Conservation (phyloP, 208 protist species). For the Wallacemonas sp. region DNA sequence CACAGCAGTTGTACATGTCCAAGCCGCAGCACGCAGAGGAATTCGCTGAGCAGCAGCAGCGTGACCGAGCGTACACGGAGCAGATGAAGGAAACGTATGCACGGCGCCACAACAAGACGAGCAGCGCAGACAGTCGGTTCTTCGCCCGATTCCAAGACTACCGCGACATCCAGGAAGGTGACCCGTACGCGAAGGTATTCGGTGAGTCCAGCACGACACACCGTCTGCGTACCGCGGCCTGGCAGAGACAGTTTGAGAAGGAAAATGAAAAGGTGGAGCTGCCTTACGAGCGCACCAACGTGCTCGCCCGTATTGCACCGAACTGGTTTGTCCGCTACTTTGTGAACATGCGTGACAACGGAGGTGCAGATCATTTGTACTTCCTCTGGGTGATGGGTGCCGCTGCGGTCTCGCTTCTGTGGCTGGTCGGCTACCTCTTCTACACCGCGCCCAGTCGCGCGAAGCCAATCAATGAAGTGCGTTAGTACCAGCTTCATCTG, state of each 20-base stretch:
- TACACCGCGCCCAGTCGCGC: slow-evolving; percentile 72
- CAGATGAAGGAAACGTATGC: slow-evolving; percentile 41
- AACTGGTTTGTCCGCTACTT: slow-evolving; percentile 90
- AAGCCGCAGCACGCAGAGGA: slow-evolving; percentile 35
- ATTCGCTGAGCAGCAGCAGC: slow-evolving; percentile 37
- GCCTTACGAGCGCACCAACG: slow-evolving; percentile 82
- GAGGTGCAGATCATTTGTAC: slow-evolving; percentile 56
- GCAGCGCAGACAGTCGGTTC: slow-evolving; percentile 62
- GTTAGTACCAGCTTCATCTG: slow-evolving; percentile 15
- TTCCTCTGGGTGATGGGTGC: slow-evolving; percentile 34
- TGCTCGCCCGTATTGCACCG: slow-evolving; percentile 62
- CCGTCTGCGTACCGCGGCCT: slow-evolving; percentile 66
- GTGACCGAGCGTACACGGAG: slow-evolving; percentile 47
- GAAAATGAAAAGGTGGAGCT: slow-evolving; percentile 80
- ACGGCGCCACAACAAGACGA: slow-evolving; percentile 20
- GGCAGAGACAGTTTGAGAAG: slow-evolving; percentile 88
- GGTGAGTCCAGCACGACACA: slow-evolving; percentile 50
- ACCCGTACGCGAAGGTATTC: slow-evolving; percentile 78
- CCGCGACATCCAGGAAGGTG: slow-evolving; percentile 70
- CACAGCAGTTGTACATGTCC: slow-evolving; percentile 58
- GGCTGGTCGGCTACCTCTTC: slow-evolving; percentile 64
- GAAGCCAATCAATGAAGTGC: slow-evolving; percentile 61
- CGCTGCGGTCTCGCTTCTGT: slow-evolving; percentile 25
- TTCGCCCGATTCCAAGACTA: slow-evolving; percentile 59
- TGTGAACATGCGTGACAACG: slow-evolving; percentile 72